Evolutionary conservation across 2,329 filamentous ascomycete species (phyloP).

Genomic region (Ustulina deusta): DNA sequence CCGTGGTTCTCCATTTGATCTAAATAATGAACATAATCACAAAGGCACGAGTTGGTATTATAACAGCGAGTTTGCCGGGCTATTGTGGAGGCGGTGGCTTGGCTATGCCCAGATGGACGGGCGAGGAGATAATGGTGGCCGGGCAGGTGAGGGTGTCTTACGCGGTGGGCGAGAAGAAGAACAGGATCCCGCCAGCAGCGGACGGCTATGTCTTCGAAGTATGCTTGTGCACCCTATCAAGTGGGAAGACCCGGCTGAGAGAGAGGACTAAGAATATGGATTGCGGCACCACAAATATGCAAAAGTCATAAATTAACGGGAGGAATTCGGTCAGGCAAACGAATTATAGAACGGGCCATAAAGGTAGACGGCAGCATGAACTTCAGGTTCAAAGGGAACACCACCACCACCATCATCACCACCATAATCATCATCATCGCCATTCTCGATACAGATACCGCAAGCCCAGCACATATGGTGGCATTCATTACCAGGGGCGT

Average conservation of each 20-base stretch:
- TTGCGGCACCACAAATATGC: conserved; percentile 28
- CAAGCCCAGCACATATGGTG: conserved; percentile 40
- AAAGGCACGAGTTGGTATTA: conserved; percentile 88
- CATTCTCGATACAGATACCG: conserved; percentile 41
- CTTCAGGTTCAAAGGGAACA: conserved; percentile 22
- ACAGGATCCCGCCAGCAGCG: conserved; percentile 59
- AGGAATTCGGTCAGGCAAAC: conserved; percentile 31
- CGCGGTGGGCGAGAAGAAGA: conserved; percentile 67
- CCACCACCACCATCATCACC: not conserved
- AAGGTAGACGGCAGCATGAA: conserved; percentile 33
- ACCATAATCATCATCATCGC: conserved; percentile 31
- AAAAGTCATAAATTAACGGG: conserved; percentile 26
- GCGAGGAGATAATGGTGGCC: conserved; percentile 62
- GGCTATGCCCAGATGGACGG: conserved; percentile 67
- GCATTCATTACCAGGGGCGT: conserved; percentile 46
- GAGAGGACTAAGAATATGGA: conserved; percentile 41
- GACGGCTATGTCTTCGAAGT: conserved; percentile 81
- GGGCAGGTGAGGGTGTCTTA: conserved; percentile 59
- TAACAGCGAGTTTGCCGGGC: conserved; percentile 79
- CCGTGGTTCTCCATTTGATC: conserved; percentile 73
- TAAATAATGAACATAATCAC: conserved; percentile 83
- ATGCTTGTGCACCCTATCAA: conserved; percentile 89
- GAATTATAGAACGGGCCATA: conserved; percentile 39
- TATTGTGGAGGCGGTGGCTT: conserved; percentile 85
- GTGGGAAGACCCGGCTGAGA: conserved; percentile 65